Percentiles rank a stretch among this genome's conserved stretches.
Conservation (phyloP, 2,329 filamentous ascomycete genomes). For the Karstenula rhodostoma region DNA sequence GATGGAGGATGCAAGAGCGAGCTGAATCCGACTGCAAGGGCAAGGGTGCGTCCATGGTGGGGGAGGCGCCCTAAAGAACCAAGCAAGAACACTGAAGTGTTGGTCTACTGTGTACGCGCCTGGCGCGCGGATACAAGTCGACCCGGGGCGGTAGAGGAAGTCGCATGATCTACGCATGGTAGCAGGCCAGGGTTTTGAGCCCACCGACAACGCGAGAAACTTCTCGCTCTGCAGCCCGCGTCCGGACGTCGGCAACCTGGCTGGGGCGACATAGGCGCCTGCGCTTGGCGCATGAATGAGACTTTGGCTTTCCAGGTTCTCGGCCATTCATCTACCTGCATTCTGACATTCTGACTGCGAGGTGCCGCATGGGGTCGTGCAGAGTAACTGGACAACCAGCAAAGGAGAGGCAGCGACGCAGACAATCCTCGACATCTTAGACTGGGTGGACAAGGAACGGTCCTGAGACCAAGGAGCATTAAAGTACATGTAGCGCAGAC, state of each 20-base stretch:
- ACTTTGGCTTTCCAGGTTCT: constrained; percentile 1
- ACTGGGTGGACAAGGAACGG: not conserved
- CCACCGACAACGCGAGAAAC: not conserved
- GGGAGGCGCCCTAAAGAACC: constrained; percentile 2
- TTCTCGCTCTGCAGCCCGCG: constrained; percentile 3
- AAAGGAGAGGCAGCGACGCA: not conserved
- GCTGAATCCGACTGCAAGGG: not conserved
- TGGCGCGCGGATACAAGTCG: not conserved
- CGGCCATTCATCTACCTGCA: not conserved
- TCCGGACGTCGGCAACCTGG: not conserved
- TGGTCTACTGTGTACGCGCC: not conserved
- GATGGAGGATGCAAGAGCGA: constrained; percentile 15
- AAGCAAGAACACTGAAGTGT: not conserved
- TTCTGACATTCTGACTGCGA: not conserved
- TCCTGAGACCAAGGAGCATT: not conserved
- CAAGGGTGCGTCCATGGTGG: constrained; percentile 3
- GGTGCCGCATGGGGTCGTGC: not conserved
- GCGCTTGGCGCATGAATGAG: not conserved
- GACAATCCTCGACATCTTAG: not conserved
- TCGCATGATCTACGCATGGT: constrained; percentile 13
- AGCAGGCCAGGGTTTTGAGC: constrained; percentile 17
- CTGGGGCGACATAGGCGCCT: constrained; percentile 5
- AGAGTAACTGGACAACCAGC: not conserved
- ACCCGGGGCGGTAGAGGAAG: not conserved
- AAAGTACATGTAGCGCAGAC: not conserved